Evolutionary conservation across 2,329 filamentous ascomycete genomes (phyloP).

Genomic region (Fusarium stilboides): DNA sequence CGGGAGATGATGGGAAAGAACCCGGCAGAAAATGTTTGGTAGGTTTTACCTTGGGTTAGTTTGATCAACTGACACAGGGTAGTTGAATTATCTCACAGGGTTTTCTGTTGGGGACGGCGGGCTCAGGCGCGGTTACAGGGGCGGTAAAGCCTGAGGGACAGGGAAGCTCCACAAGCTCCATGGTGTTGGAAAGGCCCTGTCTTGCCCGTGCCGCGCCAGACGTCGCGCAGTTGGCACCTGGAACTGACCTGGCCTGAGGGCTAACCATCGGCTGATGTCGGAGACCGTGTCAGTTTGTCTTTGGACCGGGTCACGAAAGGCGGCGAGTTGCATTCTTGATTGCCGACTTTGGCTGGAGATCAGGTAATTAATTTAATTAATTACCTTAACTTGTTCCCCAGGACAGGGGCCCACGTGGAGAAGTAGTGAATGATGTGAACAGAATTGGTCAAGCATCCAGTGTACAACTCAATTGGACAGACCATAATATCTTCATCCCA

Average conservation of each 20-base stretch:
- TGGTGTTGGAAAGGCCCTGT: slow-evolving; percentile 4
- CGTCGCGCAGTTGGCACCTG: slow-evolving; percentile 33
- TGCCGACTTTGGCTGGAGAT: slow-evolving; percentile 10
- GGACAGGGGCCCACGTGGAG: slow-evolving; percentile 44
- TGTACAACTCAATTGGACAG: slow-evolving; percentile 10
- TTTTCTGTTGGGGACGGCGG: slow-evolving; percentile 32
- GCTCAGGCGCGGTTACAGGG: neutral
- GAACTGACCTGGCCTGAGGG: neutral
- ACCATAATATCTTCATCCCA: slow-evolving; percentile 4
- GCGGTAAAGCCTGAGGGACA: neutral
- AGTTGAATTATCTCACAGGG: slow-evolving; percentile 33
- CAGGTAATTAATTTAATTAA: slow-evolving; percentile 27
- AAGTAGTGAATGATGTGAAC: slow-evolving; percentile 22
- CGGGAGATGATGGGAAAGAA: slow-evolving; percentile 42
- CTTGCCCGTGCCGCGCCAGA: slow-evolving; percentile 15
- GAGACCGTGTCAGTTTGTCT: slow-evolving; percentile 39
- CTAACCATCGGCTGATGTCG: slow-evolving; percentile 52
- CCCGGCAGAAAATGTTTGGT: slow-evolving; percentile 44
- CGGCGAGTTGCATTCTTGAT: neutral
- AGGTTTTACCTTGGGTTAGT: too few relatives aligned
- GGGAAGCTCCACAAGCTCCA: slow-evolving; percentile 24
- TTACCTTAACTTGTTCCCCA: slow-evolving; percentile 24
- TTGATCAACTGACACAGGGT: slow-evolving; percentile 29
- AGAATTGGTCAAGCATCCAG: slow-evolving; percentile 3
- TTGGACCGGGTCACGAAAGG: slow-evolving; percentile 26